Evolutionary conservation across 768 basidiomycete genomes (phyloP).

Genomic region (Rhodocollybia butyracea): DNA sequence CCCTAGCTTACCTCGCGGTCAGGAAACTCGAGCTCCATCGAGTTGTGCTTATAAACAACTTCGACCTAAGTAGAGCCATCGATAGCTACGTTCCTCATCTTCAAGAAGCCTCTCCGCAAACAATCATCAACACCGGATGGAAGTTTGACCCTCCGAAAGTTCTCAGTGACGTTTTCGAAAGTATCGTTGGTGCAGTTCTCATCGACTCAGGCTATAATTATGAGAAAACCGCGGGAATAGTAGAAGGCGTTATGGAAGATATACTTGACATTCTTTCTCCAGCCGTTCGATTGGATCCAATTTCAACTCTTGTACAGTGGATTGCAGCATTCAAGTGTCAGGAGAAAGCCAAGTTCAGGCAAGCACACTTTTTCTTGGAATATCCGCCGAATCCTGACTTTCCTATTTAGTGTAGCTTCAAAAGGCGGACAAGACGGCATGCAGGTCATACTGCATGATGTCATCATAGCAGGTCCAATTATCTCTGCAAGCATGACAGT

Average conservation of each 20-base stretch:
- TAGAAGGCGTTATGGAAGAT: slow-evolving; percentile 64
- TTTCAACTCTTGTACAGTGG: slow-evolving; percentile 71
- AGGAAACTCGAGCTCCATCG: slow-evolving; percentile 66
- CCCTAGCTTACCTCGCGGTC: slow-evolving; percentile 68
- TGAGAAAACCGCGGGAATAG: slow-evolving; percentile 59
- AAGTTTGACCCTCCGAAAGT: slow-evolving; percentile 84
- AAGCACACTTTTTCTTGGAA: slow-evolving; percentile 14
- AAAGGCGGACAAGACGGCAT: slow-evolving; percentile 39
- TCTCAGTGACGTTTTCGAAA: slow-evolving; percentile 82
- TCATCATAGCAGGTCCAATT: slow-evolving; percentile 56
- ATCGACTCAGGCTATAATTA: slow-evolving; percentile 77
- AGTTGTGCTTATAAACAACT: slow-evolving; percentile 63
- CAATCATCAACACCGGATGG: slow-evolving; percentile 72
- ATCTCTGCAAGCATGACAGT: slow-evolving; percentile 52
- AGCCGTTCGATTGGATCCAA: slow-evolving; percentile 64
- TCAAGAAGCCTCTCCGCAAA: slow-evolving; percentile 47
- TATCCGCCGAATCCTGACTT: background rate
- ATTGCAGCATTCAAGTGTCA: slow-evolving; percentile 55
- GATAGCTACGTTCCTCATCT: slow-evolving; percentile 58
- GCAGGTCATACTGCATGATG: slow-evolving; percentile 57
- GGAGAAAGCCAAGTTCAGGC: slow-evolving; percentile 41
- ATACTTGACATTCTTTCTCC: slow-evolving; percentile 60
- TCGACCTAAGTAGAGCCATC: slow-evolving; percentile 66
- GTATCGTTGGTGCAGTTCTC: slow-evolving; percentile 78
- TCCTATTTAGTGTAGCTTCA: slow-evolving; percentile 2